A percentile compares a stretch with the other conserved stretches of the same genome.
These are phyloP conservation scores for Flaveria bidentis DNA, from an alignment of 129 eudicot species.

Conservation along the genomic window DNA sequence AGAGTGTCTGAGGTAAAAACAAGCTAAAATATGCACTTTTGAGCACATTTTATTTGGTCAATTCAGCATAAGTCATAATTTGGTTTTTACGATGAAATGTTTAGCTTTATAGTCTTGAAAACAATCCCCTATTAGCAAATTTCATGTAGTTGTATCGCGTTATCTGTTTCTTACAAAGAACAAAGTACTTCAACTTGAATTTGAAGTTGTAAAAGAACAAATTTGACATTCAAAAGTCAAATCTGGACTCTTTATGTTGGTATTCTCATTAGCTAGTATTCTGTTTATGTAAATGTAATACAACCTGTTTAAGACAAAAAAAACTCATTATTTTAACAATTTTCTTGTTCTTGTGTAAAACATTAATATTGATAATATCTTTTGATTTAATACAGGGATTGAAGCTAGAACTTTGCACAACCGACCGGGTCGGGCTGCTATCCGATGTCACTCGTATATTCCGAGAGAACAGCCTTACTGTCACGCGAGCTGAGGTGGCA, in stretches of 20 bases:
- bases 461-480: conserved; percentile 86
- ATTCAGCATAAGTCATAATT: neutral
- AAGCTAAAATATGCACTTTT: conserved; percentile 13
- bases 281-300: conserved; percentile 18
- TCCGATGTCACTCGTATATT: conserved; percentile 91
- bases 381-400: conserved; percentile 58
- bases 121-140: neutral
- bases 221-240: conserved; percentile 16
- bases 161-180: neutral
- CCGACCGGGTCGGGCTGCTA: conserved; percentile 81
- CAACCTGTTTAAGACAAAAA: conserved; percentile 15
- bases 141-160: neutral
- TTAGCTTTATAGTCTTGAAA: neutral
- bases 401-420: conserved; percentile 92
- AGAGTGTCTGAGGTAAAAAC: conserved; percentile 85
- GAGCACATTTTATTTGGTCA: neutral
- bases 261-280: no score
- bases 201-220: conserved; percentile 2
- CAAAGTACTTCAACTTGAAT: neutral
- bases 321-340: neutral
- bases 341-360: conserved; percentile 23
- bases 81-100: neutral
- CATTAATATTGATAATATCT: neutral
- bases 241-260: neutral
- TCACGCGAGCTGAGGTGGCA: conserved; percentile 79